These are phyloP conservation scores for Botrytis deweyae DNA, from an alignment of 2,329 filamentous ascomycete genomes.

Conservation along the genomic window DNA sequence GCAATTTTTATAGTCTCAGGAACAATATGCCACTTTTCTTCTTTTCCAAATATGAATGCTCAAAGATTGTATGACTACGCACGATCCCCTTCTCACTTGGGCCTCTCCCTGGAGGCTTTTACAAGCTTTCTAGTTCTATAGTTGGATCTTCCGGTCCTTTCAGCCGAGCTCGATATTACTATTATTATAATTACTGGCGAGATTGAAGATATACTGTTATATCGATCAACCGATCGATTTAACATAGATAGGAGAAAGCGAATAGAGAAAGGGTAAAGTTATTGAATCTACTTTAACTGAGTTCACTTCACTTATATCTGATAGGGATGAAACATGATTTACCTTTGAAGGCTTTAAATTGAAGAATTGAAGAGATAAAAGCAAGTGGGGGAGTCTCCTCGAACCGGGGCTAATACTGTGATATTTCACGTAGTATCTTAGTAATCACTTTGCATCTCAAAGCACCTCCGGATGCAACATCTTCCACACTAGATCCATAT, in stretches of 20 bases:
- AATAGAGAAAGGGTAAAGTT: not conserved
- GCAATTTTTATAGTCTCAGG: not conserved
- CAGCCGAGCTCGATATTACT: not conserved
- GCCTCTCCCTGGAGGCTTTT: not conserved
- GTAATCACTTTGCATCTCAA: not conserved
- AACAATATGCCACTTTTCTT: too few relatives aligned
- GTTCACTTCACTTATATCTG: not conserved
- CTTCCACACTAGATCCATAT: not conserved
- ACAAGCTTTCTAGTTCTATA: not conserved
- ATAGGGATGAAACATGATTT: not conserved
- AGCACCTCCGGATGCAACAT: not conserved
- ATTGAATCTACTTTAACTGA: not conserved
- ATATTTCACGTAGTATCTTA: not conserved
- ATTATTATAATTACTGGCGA: not conserved
- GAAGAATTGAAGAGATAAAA: not conserved
- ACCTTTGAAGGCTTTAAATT: not conserved
- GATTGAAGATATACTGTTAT: not conserved
- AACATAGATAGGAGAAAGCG: not conserved
- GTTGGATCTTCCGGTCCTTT: not conserved
- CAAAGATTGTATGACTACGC: not conserved
- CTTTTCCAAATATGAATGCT: not conserved
- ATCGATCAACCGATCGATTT: not conserved
- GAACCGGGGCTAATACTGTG: not conserved
- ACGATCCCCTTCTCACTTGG: not conserved
- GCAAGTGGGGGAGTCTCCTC: not conserved